A percentile compares a stretch with the other conserved stretches of the same genome.
These are phyloP conservation scores for Gentiana macrophylla DNA, from an alignment of 257 asterid species.

Conservation along the genomic window DNA sequence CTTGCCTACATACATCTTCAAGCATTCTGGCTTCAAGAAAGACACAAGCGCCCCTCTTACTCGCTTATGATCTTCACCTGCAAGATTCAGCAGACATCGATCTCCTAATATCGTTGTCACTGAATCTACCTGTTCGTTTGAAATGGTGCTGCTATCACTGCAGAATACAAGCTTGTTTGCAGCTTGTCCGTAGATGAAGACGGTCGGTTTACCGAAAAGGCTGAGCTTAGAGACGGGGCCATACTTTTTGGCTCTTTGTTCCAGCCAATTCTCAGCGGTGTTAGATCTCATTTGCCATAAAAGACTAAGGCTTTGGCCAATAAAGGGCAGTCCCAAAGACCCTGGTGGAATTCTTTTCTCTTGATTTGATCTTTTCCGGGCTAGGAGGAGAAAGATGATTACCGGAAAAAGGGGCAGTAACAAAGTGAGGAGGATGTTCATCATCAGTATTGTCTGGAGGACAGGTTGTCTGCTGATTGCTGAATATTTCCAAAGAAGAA, in stretches of 20 bases:
- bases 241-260: slow-evolving; percentile 35
- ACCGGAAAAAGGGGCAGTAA: slow-evolving; percentile 27
- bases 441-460: not conserved
- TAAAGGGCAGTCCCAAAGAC: slow-evolving; percentile 47
- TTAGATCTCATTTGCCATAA: slow-evolving; percentile 62
- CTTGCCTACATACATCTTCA: slow-evolving; percentile 50
- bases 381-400: slow-evolving; percentile 11
- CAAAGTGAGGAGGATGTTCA: slow-evolving; percentile 16
- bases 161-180: slow-evolving; percentile 64
- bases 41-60: slow-evolving; percentile 51
- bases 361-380: slow-evolving; percentile 8
- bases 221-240: slow-evolving; percentile 57
- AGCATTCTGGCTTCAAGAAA: slow-evolving; percentile 51
- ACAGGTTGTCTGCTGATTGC: too few species aligned
- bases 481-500: too few species aligned
- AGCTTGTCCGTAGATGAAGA: slow-evolving; percentile 58
- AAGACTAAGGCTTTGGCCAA: slow-evolving; percentile 59
- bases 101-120: slow-evolving; percentile 52
- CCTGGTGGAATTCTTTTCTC: slow-evolving; percentile 46
- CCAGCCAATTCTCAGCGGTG: slow-evolving; percentile 55
- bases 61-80: slow-evolving; percentile 53
- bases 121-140: slow-evolving; percentile 46
- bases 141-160: slow-evolving; percentile 27
- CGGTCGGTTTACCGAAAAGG: slow-evolving; percentile 64
- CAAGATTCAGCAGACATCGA: slow-evolving; percentile 46